A percentile compares a stretch with the other conserved stretches of the same genome.
phyloP scores from a whole-genome alignment of 2,329 filamentous ascomycete species.

The Aureobasidium subglaciale region DNA sequence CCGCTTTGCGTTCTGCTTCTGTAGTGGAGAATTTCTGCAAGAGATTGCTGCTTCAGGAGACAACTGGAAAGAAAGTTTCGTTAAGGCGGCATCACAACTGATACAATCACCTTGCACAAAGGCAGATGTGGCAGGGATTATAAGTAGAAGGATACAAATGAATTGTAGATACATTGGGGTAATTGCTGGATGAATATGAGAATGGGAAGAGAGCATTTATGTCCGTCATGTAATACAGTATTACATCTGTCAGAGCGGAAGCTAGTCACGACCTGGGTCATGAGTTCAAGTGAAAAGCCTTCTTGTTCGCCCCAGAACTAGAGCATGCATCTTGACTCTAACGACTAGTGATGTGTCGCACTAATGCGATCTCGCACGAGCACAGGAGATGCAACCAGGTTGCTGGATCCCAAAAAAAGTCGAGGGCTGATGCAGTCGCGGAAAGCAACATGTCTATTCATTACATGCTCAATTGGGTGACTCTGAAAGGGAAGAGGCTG shows the following conservation, averaged over 20 bases:
- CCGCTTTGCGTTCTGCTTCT: slow-evolving; percentile 10
- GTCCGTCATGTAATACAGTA: too few species aligned
- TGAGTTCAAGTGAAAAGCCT: too few species aligned
- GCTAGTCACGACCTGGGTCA: too few species aligned
- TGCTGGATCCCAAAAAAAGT: background rate
- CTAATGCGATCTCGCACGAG: background rate
- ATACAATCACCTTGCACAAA: slow-evolving; percentile 16
- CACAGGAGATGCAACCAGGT: background rate
- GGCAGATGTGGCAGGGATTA: background rate
- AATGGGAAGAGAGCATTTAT: background rate
- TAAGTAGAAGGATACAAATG: background rate
- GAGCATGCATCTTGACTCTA: background rate
- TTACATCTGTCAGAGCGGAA: too few species aligned
- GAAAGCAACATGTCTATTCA: background rate
- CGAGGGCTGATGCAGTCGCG: background rate
- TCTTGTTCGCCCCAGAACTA: too few species aligned
- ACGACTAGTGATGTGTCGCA: too few species aligned
- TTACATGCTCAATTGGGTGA: background rate
- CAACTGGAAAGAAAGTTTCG: slow-evolving; percentile 7
- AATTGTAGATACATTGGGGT: background rate
- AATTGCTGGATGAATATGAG: background rate
- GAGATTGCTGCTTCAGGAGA: slow-evolving; percentile 13
- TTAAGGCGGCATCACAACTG: slow-evolving; percentile 10
- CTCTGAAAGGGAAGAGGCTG: background rate
- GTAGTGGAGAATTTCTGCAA: slow-evolving; percentile 14